Evolutionary conservation across 345 rosid species (phyloP), one percentile per base, ranked within the genome.

Genomic region (Zanthoxylum bungeanum): DNA sequence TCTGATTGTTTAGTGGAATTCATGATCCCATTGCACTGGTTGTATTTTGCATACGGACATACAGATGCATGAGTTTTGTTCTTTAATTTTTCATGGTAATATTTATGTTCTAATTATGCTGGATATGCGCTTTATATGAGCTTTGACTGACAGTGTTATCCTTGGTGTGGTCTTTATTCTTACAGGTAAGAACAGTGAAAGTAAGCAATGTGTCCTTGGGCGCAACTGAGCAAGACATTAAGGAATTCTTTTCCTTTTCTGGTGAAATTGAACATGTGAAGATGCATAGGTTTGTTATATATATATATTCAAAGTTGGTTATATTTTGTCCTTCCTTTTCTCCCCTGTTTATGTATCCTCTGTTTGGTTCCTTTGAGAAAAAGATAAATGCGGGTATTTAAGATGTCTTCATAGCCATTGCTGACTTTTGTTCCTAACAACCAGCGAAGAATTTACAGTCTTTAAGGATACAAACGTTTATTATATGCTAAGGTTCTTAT

Each of bases 171-270:
- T 49, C 28, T 24, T 71, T 52, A 7, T 53, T 68, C 50, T 65
- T 68, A 47, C 84, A 90, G 93, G 64, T 79, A 69, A 87, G 79
- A 79, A 82, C 97, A 5, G 89, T 94, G 50, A 94, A 90, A 83
- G 92, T 92, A 31, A 72, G 86, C 69, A 92, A 89, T 73, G 87
- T 92, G 71, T 90, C 98, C 17, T 69, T 84, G 25, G 82, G 88
- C 76, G 95, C 95, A 59, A 73, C 87, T 12, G 90, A 94, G 75
- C 83, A 79, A 53, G 94, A 92, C 68, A 82, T 94, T 52, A 92
- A 83, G 84, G 98, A 94, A 82, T 94, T 94, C 78, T 94, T 91
- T 73, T 94, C 97, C 47, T 91, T 90, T 74, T 90, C 97, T 55
- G 98, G 98, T 70, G 95, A 92, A 59, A 89, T 94, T 65, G 88